A percentile compares a stretch with the other conserved stretches of the same genome.
phyloP scores from a whole-genome alignment of 768 basidiomycete genomes.

The Psilocybe sp. region DNA sequence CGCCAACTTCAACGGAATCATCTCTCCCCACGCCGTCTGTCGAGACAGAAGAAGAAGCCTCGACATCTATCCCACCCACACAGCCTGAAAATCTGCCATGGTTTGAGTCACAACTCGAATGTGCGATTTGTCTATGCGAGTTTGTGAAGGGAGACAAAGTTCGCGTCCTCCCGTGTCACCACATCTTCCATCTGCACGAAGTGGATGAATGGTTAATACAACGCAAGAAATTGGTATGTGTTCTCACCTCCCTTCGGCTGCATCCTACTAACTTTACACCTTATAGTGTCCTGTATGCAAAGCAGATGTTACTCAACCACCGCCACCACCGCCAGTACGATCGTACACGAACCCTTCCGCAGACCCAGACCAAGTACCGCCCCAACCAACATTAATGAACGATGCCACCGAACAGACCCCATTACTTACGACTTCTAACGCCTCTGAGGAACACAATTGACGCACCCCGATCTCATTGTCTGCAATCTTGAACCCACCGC shows the following conservation, averaged over 20 bases:
- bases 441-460: constrained; percentile 15
- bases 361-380: constrained; percentile 4
- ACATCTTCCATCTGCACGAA: constrained; percentile 92
- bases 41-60: constrained; percentile 25
- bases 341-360: constrained; percentile 9
- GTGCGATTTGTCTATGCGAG: constrained; percentile 88
- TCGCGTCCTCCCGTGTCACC: constrained; percentile 89
- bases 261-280: constrained; percentile 5
- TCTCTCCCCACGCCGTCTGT: constrained; percentile 1
- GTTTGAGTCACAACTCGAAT: constrained; percentile 83
- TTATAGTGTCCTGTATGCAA: constrained; percentile 88
- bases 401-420: constrained; percentile 39
- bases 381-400: constrained; percentile 16
- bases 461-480: constrained; percentile 7
- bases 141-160: constrained; percentile 89
- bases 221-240: constrained; percentile 84
- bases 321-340: constrained; percentile 17
- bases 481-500: constrained; percentile 1
- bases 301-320: constrained; percentile 80
- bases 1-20: constrained; percentile 18
- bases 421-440: constrained; percentile 24
- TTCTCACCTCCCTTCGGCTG: neutral
- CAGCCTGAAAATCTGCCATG: constrained; percentile 50
- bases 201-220: constrained; percentile 91
- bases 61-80: constrained; percentile 34